Percentiles rank a stretch among this genome's conserved stretches.
phyloP scores from a whole-genome alignment of 2,329 filamentous ascomycete genomes.

The Claviceps fusiformis region DNA sequence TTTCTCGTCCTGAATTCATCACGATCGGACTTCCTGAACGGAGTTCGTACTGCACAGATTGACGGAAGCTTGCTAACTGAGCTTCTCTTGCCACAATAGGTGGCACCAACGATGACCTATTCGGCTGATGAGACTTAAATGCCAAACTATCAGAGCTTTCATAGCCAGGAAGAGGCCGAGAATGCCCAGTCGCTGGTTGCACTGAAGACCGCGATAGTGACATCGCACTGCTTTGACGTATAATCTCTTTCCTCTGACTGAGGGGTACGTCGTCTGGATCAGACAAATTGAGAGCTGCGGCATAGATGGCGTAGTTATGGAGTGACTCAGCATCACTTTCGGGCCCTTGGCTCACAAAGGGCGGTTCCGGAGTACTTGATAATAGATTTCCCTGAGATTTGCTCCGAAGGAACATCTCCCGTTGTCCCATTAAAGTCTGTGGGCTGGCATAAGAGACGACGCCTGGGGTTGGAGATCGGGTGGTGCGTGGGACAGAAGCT shows the following conservation, averaged over 20 bases:
- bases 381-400: slow-evolving; percentile 32
- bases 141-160: slow-evolving; percentile 20
- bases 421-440: slow-evolving; percentile 41
- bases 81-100: slow-evolving; percentile 36
- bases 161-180: slow-evolving; percentile 10
- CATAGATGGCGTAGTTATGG: slow-evolving; percentile 21
- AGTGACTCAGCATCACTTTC: slow-evolving; percentile 30
- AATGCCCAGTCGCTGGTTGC: slow-evolving; percentile 10
- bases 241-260: slow-evolving; percentile 49
- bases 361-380: slow-evolving; percentile 14
- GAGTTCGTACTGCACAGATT: slow-evolving; percentile 51
- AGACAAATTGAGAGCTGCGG: slow-evolving; percentile 15
- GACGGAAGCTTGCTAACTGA: slow-evolving; percentile 53
- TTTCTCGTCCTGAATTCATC: slow-evolving; percentile 22
- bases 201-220: slow-evolving; percentile 12
- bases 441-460: slow-evolving; percentile 37
- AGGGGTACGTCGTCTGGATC: slow-evolving; percentile 59
- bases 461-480: slow-evolving; percentile 24
- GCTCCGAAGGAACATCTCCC: slow-evolving; percentile 39
- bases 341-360: slow-evolving; percentile 12
- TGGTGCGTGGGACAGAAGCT: background rate
- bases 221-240: slow-evolving; percentile 37
- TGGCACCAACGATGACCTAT: slow-evolving; percentile 30
- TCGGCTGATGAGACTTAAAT: slow-evolving; percentile 43
- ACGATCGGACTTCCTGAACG: slow-evolving; percentile 25